Base-by-base conservation (phyloP, 2,329 filamentous ascomycete species). In the Talaromyces sp. region DNA sequence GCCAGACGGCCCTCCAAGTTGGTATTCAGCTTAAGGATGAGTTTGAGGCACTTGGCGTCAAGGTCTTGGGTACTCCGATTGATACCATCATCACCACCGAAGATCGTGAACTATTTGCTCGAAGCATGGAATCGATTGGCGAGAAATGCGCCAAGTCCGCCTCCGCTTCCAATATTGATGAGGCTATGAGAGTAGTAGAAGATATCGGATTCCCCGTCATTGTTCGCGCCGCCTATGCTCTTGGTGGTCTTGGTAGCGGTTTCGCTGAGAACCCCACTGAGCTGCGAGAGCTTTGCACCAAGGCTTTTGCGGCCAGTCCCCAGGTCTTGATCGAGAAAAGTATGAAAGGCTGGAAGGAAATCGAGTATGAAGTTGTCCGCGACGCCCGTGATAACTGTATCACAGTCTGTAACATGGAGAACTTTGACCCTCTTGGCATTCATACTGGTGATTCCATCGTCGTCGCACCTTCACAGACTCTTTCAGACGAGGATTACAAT, bases 261-360 rank as follows among this genome's bases (percentile, higher is more conserved):
- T 99, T 99, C 71, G 95, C 95, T 61, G 89, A 97, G 70, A 88
- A 98, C 75, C 88, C 96, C 68, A 77, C 85, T 1, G 87, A 99
- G 76, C 82, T 98, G 51, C 80, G 90, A 36, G 91, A 94, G 1
- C 89, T 98, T 53, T 98, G 95, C 83, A 89, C 91, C 76, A 96
- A 96, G 79, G 94, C 95, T 6, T 92, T 99, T 68, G 93, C 95
- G 31, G 93, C 91, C 68, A 96, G 92, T 73, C 95, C 95, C 8
- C 95, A 99, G 75, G 91, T 99, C 7, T 85, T 99, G 60, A 96
- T 99, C 70, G 95, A 99, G 81, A 88, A 91, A 76, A 96, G 92
- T 81, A 98, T 99, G 94, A 98, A 98, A 82, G 95, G 95, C 63
- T 99, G 95, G 95, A 99, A 99, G 78, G 95, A 99, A 78, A 96